Evolutionary conservation across 2,329 filamentous ascomycete species (phyloP), one percentile per base, ranked within the genome.

Genomic region (Talaromyces sp.): DNA sequence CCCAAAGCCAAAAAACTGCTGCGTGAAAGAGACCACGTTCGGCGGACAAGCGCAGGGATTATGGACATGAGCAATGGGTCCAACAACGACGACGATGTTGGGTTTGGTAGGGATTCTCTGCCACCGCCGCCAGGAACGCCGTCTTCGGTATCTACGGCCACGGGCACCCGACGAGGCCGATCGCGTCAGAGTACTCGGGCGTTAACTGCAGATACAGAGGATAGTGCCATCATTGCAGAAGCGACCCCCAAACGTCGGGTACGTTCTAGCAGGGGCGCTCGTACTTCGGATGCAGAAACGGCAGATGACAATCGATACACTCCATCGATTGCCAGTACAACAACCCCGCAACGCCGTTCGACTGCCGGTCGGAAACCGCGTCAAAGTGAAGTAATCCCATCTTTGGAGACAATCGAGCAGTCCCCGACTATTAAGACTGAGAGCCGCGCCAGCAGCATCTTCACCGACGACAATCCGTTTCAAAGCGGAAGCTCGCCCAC

Each of bases 381-480:
- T 49, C 81, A 81, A 65, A 82, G 81, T 54, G 77, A 74, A 49
- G 69, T 75, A 56, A 43, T 56, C 6, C 67, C 72, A 21, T 74
- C 75, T 13, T 74, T 66, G 3, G 72, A 76, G 64, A 67, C 71
- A n/a, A 70, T 71, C 11, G 70, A 58, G 19, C 51, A 52, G 7
- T 57, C 75, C 5, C 70, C 76, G 7, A 72, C 67, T 19, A 64
- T 78, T 19, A 83, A 82, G 64, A 69, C 76, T 10, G 77, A 81
- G 50, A 72, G 70, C 8, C 72, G 69, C 43, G 81, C 83, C 7
- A 82, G 84, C 35, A 89, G 82, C 68, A 88, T 89, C 32, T 98
- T 98, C 74, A 91, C 89, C 1, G 84, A 88, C 66, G 91, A 97
- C 58, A 98, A 98, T 69, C 93, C 93, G 0, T 98, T 98, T 71